Base-by-base conservation (phyloP, 2,329 filamentous ascomycete species). In the Claviceps sorghi region DNA sequence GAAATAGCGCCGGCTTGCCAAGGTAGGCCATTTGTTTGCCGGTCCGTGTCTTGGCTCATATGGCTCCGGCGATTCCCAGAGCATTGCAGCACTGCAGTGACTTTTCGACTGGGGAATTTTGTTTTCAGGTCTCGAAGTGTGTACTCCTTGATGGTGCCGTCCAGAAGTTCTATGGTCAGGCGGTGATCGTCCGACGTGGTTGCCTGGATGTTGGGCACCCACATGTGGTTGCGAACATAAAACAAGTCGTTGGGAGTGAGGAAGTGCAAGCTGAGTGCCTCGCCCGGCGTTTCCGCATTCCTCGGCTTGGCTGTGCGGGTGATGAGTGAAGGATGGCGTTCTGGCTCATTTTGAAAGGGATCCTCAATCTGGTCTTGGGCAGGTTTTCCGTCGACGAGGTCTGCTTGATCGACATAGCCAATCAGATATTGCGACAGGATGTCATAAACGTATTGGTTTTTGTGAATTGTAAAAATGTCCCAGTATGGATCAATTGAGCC, bases 381-480 rank as follows among this genome's bases (percentile, higher is more conserved):
- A 0, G 80, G 75, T 45, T 67, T 67, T 15, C 80, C 80, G 53
- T 80, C 67, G n/a, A 76, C 65, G 2, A 85, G 71, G 59, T 86
- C 82, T 10, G 67, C 69, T 1, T 66, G 64, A 56, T 84, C 75
- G 2, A 86, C 72, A 47, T 74, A 75, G 30, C 82, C 82, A 47
- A 86, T 80, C 29, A 76, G 68, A 60, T 81, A 86, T 57, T 80
- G 74, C n/a, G 78, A 72, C 0, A 86, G 69, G 42, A 85, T 82
- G 49, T 83, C 78, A 54, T 75, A 74, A 6, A 85, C 80, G 54
- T 85, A 78, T 43, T 78, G 71, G 19, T 75, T 73, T 62, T 84
- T 81, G 68, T 86, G 82, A 54, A 85, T 84, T 47, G 75, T 72
- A 61, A 86, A 86, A 51, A 86, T 83, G 54, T 83, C 71, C 82